Evolutionary conservation across 2,329 filamentous ascomycete genomes (phyloP), one percentile per base, ranked within the genome.

Genomic region (Camptophora hylomeconis): DNA sequence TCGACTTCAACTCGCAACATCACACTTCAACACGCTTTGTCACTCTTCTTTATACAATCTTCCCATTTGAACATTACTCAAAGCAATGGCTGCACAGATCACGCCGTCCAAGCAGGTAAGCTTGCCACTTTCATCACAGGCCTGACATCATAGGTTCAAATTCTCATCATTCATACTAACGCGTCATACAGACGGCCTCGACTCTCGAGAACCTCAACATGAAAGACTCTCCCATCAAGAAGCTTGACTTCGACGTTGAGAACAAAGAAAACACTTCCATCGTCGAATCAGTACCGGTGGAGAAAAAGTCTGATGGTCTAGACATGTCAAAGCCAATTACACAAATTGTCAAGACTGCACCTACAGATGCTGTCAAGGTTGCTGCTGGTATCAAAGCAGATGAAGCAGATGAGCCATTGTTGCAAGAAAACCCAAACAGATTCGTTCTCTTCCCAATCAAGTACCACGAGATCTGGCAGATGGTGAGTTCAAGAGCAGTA

Each of bases 401-500:
- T 28, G 82, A 93, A 59, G 69, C 69, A 33, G 71, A 84, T 33
- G 89, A 98, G 69, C 89, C 89, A 33, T 68, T 98, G 29, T 74
- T 98, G 5, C 80, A 84, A 55, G 89, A 95, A 63, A 98, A 98
- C 63, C 79, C 84, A 39, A 74, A 92, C 46, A 81, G 89, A 48
- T 98, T 98, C 51, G 89, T 98, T 35, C 71, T 98, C 39, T 98
- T 98, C 64, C 89, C 89, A 44, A 93, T 98, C 60, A 94, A 94
- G 69, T 33, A 24, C 30, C 42, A 45, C 22, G 41, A 42, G 22
- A 36, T 40, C 25, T 34, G 34, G 26, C 25, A 25, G 16, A 24
- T n/a, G 14, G 12, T 22, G 17, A 28, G 37, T 11, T 19, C 15
- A 47, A 60, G 67, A 52, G 69, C 53, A 33, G 32, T 38, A 8